Conservation (phyloP, 2,329 filamentous ascomycete species). For the Aquanectria penicillioides region DNA sequence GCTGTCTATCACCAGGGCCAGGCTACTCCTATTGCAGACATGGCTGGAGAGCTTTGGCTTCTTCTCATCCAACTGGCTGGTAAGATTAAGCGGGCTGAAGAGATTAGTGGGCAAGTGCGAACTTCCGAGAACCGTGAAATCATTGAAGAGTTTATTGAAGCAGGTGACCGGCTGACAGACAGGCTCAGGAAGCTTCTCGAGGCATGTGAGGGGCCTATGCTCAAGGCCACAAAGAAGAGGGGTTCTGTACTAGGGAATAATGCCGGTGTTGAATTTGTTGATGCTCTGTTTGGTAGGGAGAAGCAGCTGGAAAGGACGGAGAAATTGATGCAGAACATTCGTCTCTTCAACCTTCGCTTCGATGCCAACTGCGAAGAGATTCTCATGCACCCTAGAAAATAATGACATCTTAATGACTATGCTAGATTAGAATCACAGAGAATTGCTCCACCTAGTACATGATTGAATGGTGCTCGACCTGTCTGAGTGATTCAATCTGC, state of each 20-base stretch:
- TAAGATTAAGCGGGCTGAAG: conserved; percentile 92
- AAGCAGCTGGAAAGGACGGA: conserved; percentile 90
- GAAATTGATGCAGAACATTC: conserved; percentile 89
- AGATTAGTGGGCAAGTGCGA: conserved; percentile 78
- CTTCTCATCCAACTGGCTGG: conserved; percentile 92
- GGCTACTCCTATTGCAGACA: conserved; percentile 84
- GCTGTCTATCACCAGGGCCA: conserved; percentile 90
- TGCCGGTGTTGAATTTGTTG: conserved; percentile 93
- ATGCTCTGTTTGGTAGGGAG: conserved; percentile 93
- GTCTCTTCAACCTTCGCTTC: conserved; percentile 92
- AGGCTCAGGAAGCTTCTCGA: conserved; percentile 89
- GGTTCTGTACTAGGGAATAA: conserved; percentile 82
- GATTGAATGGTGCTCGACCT: too few relatives aligned
- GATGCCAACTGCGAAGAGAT: conserved; percentile 96
- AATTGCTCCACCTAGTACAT: too few relatives aligned
- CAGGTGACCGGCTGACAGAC: conserved; percentile 85
- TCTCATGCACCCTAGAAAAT: conserved; percentile 69
- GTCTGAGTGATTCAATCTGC: too few relatives aligned
- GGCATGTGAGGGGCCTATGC: conserved; percentile 93
- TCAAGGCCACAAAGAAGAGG: conserved; percentile 83
- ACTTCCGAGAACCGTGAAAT: conserved; percentile 79
- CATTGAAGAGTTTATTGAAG: conserved; percentile 89
- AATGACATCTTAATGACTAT: too few relatives aligned
- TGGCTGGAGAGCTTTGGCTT: conserved; percentile 95
- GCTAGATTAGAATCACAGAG: too few relatives aligned